Percentiles rank a stretch among this genome's conserved stretches.
Evolutionary conservation across 2,329 filamentous ascomycete genomes (phyloP).

Genomic region (Colletotrichum sp.): DNA sequence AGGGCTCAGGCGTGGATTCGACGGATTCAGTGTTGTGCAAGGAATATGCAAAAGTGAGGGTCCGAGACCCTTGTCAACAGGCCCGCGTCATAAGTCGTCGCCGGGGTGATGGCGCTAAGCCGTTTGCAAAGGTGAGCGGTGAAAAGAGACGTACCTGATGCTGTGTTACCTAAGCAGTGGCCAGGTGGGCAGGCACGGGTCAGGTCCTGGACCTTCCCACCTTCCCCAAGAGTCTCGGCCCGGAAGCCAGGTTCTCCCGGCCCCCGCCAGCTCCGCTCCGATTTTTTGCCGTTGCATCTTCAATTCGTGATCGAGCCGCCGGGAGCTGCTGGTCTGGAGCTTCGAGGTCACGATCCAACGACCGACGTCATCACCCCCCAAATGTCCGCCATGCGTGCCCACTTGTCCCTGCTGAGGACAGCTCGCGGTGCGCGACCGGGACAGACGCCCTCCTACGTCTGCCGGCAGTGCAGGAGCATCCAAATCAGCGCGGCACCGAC

Average conservation of each 20-base stretch:
- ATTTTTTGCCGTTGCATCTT: constrained; percentile 3
- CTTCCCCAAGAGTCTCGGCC: neutral
- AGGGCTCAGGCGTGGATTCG: neutral
- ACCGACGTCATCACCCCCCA: constrained; percentile 9
- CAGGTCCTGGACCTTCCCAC: neutral
- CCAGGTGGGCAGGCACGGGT: neutral
- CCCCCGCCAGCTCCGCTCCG: neutral
- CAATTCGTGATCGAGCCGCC: neutral
- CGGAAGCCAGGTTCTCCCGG: neutral
- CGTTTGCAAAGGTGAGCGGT: neutral
- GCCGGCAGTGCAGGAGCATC: constrained; percentile 62
- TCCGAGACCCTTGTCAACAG: constrained; percentile 7
- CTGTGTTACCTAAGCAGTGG: neutral
- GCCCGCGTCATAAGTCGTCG: neutral
- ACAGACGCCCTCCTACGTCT: constrained; percentile 43
- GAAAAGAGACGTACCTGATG: neutral
- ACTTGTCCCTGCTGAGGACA: constrained; percentile 42
- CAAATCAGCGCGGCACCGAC: constrained; percentile 68
- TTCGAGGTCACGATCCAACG: constrained; percentile 8
- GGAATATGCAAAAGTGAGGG: neutral
- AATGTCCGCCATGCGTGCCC: constrained; percentile 45
- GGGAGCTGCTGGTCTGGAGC: neutral
- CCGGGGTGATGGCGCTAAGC: neutral
- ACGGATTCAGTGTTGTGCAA: constrained; percentile 6
- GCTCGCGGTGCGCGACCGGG: constrained; percentile 33